Conservation (phyloP, 768 basidiomycete species). For the Serendipita sp. region DNA sequence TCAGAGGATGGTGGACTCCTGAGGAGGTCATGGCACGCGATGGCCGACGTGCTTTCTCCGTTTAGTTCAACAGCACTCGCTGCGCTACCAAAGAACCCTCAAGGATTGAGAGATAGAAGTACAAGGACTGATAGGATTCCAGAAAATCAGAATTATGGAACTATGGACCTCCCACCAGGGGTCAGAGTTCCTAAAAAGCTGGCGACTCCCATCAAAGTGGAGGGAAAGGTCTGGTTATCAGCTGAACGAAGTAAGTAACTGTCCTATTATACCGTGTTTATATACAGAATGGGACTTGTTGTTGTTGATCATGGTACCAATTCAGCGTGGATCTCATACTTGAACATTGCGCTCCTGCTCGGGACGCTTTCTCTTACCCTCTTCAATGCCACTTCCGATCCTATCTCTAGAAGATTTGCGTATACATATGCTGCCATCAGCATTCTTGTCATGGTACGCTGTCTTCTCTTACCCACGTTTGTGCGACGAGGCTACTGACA, state of each 20-base stretch:
- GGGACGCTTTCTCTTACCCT: conserved; percentile 74
- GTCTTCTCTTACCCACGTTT: neutral
- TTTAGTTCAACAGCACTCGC: conserved; percentile 52
- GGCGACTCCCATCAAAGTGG: conserved; percentile 66
- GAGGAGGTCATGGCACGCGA: conserved; percentile 44
- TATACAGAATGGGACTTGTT: neutral
- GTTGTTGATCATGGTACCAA: conserved; percentile 4
- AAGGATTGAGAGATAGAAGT: conserved; percentile 29
- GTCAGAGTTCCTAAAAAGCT: conserved; percentile 72
- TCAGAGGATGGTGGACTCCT: conserved; percentile 21
- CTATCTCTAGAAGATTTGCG: conserved; percentile 58
- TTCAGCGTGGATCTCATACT: conserved; percentile 82
- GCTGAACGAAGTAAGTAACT: conserved; percentile 70
- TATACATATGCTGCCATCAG: conserved; percentile 71
- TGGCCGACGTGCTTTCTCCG: conserved; percentile 41
- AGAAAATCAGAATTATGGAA: conserved; percentile 30
- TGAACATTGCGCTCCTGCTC: conserved; percentile 69
- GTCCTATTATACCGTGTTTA: neutral
- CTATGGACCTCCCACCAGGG: conserved; percentile 42
- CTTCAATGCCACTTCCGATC: conserved; percentile 66
- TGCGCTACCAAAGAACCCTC: conserved; percentile 27
- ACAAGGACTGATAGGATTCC: conserved; percentile 62
- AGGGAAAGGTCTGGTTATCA: conserved; percentile 95
- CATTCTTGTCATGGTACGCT: conserved; percentile 42
- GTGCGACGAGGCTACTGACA: too few species aligned